phyloP scores from a whole-genome alignment of 148 eudicot species.

The Salicornia ramosissima region DNA sequence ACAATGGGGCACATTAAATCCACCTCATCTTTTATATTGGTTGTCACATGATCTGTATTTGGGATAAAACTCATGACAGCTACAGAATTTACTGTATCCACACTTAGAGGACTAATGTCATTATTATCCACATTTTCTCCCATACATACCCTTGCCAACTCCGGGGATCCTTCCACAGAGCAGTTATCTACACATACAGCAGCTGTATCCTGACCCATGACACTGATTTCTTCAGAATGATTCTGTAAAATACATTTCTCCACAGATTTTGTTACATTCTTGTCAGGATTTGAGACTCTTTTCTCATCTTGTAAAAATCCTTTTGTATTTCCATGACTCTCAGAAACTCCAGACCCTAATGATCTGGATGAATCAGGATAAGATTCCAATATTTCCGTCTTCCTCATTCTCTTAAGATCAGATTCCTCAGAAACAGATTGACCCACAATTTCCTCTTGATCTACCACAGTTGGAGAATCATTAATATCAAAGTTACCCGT shows the following conservation, averaged over 20 bases:
- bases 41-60: too few relatives aligned
- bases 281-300: constrained; percentile 25
- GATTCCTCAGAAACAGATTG: constrained; percentile 26
- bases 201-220: constrained; percentile 20
- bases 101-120: constrained; percentile 1
- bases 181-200: constrained; percentile 20
- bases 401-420: constrained; percentile 19
- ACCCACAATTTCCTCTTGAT: constrained; percentile 20
- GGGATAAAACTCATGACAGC: constrained; percentile 18
- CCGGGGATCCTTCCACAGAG: constrained; percentile 25
- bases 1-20: constrained; percentile 8
- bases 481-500: constrained; percentile 18
- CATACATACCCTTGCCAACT: constrained; percentile 8
- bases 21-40: constrained; percentile 19
- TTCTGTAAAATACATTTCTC: constrained; percentile 14
- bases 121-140: constrained; percentile 17
- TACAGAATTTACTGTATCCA: constrained; percentile 7
- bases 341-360: constrained; percentile 16
- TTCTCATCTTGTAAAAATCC: constrained; percentile 20
- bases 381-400: constrained; percentile 18
- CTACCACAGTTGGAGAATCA: constrained; percentile 22
- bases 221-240: constrained; percentile 21
- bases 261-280: constrained; percentile 12
- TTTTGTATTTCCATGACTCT: constrained; percentile 21
- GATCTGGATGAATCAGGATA: constrained; percentile 20